Base-by-base conservation (phyloP, 2,329 filamentous ascomycete genomes). In the Trichoderma hamatum region DNA sequence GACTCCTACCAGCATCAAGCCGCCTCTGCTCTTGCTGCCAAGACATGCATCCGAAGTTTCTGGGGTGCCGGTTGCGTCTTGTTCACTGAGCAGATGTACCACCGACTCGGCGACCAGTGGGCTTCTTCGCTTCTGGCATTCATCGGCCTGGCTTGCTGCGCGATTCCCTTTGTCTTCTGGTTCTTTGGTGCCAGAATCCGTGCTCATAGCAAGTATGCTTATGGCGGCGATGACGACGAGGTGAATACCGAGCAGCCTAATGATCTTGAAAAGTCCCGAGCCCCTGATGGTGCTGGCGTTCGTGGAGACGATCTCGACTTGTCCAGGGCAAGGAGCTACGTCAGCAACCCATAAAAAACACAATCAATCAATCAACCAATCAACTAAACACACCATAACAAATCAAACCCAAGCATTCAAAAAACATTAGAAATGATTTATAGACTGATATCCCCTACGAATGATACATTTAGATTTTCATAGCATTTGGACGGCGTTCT, bases 151-250 rank as follows among this genome's bases (percentile, higher is more conserved):
- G 90, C 87, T 0, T 96, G 93, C 81, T 96, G 93, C 77, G 87
- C 84, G 0, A 96, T 96, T 72, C 93, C 93, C 0, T 97, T 90
- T 77, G 78, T 92, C 30, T 97, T 97, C 80, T 97, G 91, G 84
- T 88, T 83, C 75, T 93, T 88, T 73, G 93, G 93, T 3, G 92
- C 89, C 19, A 78, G 78, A 5, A 96, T 97, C 72, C 84, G 93
- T 5, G 83, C 82, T 67, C 83, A 84, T 69, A 92, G 89, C 75
- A 90, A 88, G 78, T 96, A 88, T 76, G 93, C 93, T 0, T 96
- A 92, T 71, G 81, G 79, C n/a, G 86, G 85, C 1, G 86, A 30
- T 5, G 30, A 88, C 62, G 82, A 83, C 63, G 78, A 74, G 26
- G 28, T 24, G 28, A 28, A 54, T 5, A n/a, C n/a, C 14, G 60